Conservation (phyloP, 2,329 filamentous ascomycete species). For the Colletotrichum neosansevieriae region DNA sequence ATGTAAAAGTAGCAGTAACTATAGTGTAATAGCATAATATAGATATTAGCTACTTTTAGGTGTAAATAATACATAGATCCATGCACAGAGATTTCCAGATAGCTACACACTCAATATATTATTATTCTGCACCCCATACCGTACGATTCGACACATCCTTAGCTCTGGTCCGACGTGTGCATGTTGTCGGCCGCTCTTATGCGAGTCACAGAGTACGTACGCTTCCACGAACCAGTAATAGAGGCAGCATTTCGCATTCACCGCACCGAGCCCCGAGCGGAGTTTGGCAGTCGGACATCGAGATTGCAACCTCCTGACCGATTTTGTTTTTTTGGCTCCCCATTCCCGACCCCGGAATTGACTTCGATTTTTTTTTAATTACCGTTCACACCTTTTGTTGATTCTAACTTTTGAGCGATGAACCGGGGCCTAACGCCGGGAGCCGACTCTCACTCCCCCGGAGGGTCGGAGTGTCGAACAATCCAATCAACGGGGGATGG, state of each 20-base stretch:
- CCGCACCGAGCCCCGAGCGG: slow-evolving; percentile 27
- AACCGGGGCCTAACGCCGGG: slow-evolving; percentile 18
- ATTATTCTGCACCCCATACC: no score
- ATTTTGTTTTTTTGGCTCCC: background rate
- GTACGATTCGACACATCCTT: no score
- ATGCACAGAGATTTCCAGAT: no score
- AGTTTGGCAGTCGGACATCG: background rate
- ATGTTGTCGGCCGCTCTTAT: background rate
- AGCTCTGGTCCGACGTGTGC: no score
- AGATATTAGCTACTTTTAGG: no score
- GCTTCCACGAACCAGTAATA: background rate
- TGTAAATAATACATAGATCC: no score
- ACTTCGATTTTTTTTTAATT: background rate
- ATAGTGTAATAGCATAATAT: no score
- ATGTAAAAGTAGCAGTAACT: no score
- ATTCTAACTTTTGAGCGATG: background rate
- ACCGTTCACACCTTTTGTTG: background rate
- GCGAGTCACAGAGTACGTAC: background rate
- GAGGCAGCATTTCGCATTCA: background rate
- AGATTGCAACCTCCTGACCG: background rate
- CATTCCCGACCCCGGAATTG: no score
- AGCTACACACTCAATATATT: no score
- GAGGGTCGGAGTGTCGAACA: slow-evolving; percentile 1
- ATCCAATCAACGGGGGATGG: slow-evolving; percentile 1
- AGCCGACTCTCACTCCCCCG: slow-evolving; percentile 6